These are phyloP conservation scores for Zymoseptoria crescenta DNA, from an alignment of 2,329 filamentous ascomycete genomes.

Conservation along the genomic window DNA sequence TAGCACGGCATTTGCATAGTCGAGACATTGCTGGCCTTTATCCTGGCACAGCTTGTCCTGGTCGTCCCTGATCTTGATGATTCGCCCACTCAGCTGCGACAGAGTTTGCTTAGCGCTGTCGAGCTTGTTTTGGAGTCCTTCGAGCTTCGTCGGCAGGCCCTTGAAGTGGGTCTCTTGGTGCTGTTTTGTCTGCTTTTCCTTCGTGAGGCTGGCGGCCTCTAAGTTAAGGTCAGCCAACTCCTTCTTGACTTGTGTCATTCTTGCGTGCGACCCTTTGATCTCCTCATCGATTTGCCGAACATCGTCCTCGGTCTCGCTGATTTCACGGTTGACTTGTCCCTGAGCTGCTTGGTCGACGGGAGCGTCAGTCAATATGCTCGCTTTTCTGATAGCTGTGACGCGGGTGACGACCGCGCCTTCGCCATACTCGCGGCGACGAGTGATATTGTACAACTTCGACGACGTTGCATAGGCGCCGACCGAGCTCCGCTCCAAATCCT, in stretches of 20 bases:
- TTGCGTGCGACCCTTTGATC: conserved; percentile 15
- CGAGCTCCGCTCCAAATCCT: conserved; percentile 47
- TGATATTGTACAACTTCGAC: conserved; percentile 55
- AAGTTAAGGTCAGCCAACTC: conserved; percentile 34
- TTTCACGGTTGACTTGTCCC: conserved; percentile 48
- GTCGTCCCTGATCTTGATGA: conserved; percentile 43
- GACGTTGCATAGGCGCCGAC: conserved; percentile 66
- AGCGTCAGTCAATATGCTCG: conserved; percentile 67
- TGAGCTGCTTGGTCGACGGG: conserved; percentile 63
- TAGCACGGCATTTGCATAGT: conserved; percentile 55
- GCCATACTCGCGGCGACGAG: conserved; percentile 72
- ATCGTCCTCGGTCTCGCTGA: conserved; percentile 38
- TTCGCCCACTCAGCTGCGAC: conserved; percentile 37
- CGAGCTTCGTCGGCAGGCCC: conserved; percentile 62
- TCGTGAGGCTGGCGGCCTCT: conserved; percentile 26
- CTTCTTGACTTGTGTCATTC: conserved; percentile 17
- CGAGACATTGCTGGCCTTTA: conserved; percentile 38
- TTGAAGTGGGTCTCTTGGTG: conserved; percentile 54
- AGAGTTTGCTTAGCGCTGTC: conserved; percentile 35
- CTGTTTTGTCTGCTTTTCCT: conserved; percentile 45
- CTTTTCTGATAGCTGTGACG: conserved; percentile 53
- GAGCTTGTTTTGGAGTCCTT: conserved; percentile 47
- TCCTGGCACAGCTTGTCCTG: conserved; percentile 23
- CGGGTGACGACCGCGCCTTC: conserved; percentile 62
- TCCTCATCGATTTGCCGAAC: conserved; percentile 33